Conservation (phyloP, 306 rosid species). For the Lathyrus sativus region DNA sequence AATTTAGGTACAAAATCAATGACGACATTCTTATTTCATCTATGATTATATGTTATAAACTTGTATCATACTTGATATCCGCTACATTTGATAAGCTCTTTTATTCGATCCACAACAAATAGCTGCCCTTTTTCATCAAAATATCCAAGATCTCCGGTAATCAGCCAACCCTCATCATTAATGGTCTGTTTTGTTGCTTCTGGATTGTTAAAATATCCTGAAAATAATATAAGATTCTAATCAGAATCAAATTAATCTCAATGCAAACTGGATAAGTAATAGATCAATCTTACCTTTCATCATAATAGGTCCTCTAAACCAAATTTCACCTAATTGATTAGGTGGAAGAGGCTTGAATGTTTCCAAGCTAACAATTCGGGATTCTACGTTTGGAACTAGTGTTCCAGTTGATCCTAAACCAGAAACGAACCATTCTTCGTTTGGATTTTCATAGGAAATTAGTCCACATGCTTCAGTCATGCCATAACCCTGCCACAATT, state of each 20-base stretch:
- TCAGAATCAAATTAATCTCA: neutral
- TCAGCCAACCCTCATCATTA: constrained; percentile 51
- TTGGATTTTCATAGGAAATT: constrained; percentile 34
- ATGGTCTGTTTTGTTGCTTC: constrained; percentile 49
- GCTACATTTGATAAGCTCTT: constrained; percentile 55
- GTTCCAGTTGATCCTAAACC: constrained; percentile 45
- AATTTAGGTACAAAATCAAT: too few relatives aligned
- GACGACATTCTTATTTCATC: too few relatives aligned
- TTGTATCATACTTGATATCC: constrained; percentile 35
- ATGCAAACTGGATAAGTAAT: neutral
- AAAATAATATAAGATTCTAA: neutral
- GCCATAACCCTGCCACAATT: constrained; percentile 51
- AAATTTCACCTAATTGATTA: constrained; percentile 49
- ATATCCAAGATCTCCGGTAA: constrained; percentile 54
- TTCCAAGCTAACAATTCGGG: constrained; percentile 39
- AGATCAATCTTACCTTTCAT: constrained; percentile 43
- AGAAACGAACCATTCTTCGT: constrained; percentile 29
- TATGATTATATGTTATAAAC: too few relatives aligned
- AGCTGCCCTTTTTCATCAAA: constrained; percentile 50
- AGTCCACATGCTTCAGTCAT: constrained; percentile 53
- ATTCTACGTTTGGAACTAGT: constrained; percentile 46
- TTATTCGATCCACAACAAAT: constrained; percentile 53
- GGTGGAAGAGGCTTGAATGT: constrained; percentile 49
- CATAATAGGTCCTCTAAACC: constrained; percentile 46
- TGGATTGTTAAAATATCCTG: constrained; percentile 54